Evolutionary conservation across 2,329 filamentous ascomycete genomes (phyloP).

Genomic region (Diaporthe sp.): DNA sequence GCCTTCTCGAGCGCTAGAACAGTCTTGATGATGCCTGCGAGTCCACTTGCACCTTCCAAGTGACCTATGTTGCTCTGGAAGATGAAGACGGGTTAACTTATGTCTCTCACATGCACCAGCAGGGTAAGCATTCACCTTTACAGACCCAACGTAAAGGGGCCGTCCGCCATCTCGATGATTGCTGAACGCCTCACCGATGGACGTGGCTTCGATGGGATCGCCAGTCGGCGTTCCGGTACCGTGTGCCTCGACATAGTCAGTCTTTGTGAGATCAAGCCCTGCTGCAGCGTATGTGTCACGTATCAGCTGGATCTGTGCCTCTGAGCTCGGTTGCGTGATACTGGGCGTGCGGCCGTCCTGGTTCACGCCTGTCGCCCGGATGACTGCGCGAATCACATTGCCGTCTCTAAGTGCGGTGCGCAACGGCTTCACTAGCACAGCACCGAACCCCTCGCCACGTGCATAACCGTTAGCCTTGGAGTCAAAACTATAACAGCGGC

Average conservation of each 20-base stretch:
- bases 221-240: constrained; percentile 45
- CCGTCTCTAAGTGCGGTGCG: constrained; percentile 57
- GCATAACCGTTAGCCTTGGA: constrained; percentile 60
- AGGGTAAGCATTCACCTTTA: constrained; percentile 39
- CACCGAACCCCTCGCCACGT: constrained; percentile 58
- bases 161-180: constrained; percentile 38
- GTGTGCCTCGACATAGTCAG: neutral
- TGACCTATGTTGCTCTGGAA: constrained; percentile 55
- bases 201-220: constrained; percentile 55
- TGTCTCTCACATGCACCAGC: neutral
- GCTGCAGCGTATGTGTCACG: constrained; percentile 44
- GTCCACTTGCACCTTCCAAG: constrained; percentile 59
- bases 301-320: constrained; percentile 48
- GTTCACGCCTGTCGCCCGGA: constrained; percentile 50
- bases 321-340: constrained; percentile 51
- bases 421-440: constrained; percentile 58
- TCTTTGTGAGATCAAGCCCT: constrained; percentile 33
- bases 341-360: constrained; percentile 55
- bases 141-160: constrained; percentile 47
- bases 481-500: constrained; percentile 51
- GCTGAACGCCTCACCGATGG: constrained; percentile 49
- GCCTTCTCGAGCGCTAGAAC: constrained; percentile 61
- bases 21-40: constrained; percentile 62
- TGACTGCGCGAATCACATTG: constrained; percentile 54
- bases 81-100: neutral